These are phyloP conservation scores for Vachellia collinsii DNA, from an alignment of 306 rosid species.

Conservation along the genomic window DNA sequence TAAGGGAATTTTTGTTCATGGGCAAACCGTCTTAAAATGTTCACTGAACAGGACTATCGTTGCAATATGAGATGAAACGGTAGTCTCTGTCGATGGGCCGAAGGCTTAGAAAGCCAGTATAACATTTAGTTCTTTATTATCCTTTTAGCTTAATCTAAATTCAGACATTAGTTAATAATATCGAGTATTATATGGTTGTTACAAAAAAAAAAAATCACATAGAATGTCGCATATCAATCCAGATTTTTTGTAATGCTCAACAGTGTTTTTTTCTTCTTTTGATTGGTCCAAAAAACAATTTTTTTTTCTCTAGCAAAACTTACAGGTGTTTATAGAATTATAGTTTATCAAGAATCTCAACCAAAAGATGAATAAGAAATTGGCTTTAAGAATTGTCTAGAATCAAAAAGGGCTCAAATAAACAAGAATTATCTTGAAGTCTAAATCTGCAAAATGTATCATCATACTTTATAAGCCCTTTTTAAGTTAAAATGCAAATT, in stretches of 20 bases:
- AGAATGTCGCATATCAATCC: neutral
- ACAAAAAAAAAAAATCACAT: neutral
- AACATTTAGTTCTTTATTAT: neutral
- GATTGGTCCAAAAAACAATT: neutral
- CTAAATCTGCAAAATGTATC: neutral
- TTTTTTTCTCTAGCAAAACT: neutral
- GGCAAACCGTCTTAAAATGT: neutral
- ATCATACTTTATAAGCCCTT: too few relatives aligned
- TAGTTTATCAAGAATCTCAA: neutral
- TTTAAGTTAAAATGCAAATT: too few relatives aligned
- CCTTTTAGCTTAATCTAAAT: neutral
- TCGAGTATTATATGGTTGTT: neutral
- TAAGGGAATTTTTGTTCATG: neutral
- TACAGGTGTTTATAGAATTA: neutral
- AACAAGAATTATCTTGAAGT: neutral
- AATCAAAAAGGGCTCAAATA: neutral
- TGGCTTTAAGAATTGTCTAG: neutral
- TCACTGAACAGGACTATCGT: neutral
- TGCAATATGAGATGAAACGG: neutral
- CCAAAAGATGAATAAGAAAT: neutral
- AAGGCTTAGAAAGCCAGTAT: neutral
- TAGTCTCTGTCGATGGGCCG: neutral
- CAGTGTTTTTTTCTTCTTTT: neutral
- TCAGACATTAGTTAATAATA: neutral
- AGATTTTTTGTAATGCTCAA: neutral